These are phyloP conservation scores for Aspergillus felis DNA, from an alignment of 2,329 filamentous ascomycete species.

Conservation along the genomic window DNA sequence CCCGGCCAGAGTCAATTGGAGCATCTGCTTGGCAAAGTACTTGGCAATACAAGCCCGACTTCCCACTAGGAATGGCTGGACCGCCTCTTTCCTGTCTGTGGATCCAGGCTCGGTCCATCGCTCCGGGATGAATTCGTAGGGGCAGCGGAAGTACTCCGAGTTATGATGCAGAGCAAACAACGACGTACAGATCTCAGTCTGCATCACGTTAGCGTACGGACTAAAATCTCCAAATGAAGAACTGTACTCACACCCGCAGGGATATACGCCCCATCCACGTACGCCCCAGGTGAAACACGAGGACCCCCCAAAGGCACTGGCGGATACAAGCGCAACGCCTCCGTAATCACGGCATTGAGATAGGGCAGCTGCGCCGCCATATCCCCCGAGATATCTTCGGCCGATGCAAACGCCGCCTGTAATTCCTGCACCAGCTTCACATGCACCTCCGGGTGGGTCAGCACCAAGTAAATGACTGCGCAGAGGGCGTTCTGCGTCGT, in stretches of 20 bases:
- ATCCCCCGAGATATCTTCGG: constrained; percentile 17
- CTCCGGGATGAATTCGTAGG: constrained; percentile 28
- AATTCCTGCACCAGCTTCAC: constrained; percentile 16
- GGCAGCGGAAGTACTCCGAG: constrained; percentile 24
- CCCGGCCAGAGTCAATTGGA: constrained; percentile 19
- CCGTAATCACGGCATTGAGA: constrained; percentile 28
- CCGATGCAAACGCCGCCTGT: constrained; percentile 11
- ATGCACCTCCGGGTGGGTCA: constrained; percentile 20
- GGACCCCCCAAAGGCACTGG: constrained; percentile 27
- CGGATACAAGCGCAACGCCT: constrained; percentile 29
- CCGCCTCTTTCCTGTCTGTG: constrained; percentile 20
- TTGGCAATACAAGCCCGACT: constrained; percentile 24
- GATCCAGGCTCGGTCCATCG: constrained; percentile 27
- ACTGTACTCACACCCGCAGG: constrained; percentile 18
- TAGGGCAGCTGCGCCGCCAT: constrained; percentile 20
- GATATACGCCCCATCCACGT: constrained; percentile 20
- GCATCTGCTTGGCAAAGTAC: constrained; percentile 25
- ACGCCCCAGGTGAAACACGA: constrained; percentile 22
- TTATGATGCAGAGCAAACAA: constrained; percentile 31
- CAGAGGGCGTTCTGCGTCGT: constrained; percentile 25
- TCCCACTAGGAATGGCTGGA: constrained; percentile 23
- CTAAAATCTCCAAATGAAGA: no score
- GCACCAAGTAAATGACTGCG: constrained; percentile 23
- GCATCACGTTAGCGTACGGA: no score
- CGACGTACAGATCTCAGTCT: constrained; percentile 26